Conservation (phyloP, 2,329 filamentous ascomycete genomes). For the Alternaria gaisen region DNA sequence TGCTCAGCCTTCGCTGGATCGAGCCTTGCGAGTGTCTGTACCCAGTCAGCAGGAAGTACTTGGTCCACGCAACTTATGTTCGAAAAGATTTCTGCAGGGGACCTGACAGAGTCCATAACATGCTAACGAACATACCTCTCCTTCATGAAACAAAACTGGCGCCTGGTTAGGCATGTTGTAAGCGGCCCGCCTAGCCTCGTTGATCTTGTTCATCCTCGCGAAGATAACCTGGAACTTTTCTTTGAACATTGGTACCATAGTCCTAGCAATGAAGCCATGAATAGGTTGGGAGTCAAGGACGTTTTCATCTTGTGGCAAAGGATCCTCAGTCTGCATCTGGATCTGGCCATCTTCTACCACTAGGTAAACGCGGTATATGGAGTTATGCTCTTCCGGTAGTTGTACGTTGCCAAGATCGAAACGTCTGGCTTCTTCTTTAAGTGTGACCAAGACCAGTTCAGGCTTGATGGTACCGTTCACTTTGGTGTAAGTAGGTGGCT, state of each 20-base stretch:
- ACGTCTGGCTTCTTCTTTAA: slow-evolving; percentile 31
- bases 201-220: slow-evolving; percentile 31
- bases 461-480: slow-evolving; percentile 34
- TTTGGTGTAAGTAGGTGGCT: slow-evolving; percentile 41
- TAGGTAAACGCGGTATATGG: slow-evolving; percentile 23
- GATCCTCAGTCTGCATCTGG: slow-evolving; percentile 30
- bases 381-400: slow-evolving; percentile 27
- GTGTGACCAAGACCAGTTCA: slow-evolving; percentile 28
- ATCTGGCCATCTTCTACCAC: slow-evolving; percentile 29
- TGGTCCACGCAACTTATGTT: background rate
- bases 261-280: slow-evolving; percentile 34
- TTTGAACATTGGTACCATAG: slow-evolving; percentile 35
- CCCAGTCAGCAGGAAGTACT: background rate
- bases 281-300: slow-evolving; percentile 31
- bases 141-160: slow-evolving; percentile 22
- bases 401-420: slow-evolving; percentile 45
- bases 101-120: background rate
- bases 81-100: background rate
- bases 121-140: slow-evolving; percentile 31
- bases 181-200: slow-evolving; percentile 32
- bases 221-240: slow-evolving; percentile 37
- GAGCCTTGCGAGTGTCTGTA: slow-evolving; percentile 29
- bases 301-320: slow-evolving; percentile 27
- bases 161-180: slow-evolving; percentile 27
- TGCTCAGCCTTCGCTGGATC: slow-evolving; percentile 12